A percentile compares a stretch with the other conserved stretches of the same genome.
These are phyloP conservation scores for Ophiocordyceps camponoti-leonardi DNA, from an alignment of 2,329 filamentous ascomycete species.

Conservation along the genomic window DNA sequence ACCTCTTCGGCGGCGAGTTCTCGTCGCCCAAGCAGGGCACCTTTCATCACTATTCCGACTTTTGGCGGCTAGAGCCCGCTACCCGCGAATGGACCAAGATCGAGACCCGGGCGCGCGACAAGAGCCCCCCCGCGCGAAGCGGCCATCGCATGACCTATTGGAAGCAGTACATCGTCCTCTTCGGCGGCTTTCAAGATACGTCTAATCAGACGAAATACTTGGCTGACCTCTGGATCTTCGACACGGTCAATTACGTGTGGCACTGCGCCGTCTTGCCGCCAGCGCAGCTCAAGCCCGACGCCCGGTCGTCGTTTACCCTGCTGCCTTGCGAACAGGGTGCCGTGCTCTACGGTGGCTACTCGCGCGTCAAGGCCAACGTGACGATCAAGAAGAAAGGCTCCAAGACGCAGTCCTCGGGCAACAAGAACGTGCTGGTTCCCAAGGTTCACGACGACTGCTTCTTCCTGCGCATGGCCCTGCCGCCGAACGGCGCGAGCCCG, in stretches of 20 bases:
- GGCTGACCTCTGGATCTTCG: conserved; percentile 88
- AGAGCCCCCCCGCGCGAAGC: conserved; percentile 67
- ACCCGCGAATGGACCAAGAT: conserved; percentile 82
- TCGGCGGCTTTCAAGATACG: conserved; percentile 94
- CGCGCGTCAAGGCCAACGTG: conserved; percentile 61
- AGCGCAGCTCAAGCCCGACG: conserved; percentile 73
- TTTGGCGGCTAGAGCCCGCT: conserved; percentile 78
- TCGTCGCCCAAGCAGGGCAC: conserved; percentile 93
- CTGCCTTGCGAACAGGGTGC: conserved; percentile 82
- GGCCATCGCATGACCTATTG: conserved; percentile 93
- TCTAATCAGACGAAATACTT: conserved; percentile 90
- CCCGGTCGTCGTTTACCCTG: conserved; percentile 80
- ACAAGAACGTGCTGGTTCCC: conserved; percentile 63
- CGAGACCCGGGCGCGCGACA: conserved; percentile 61
- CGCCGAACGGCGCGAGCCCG: conserved; percentile 46
- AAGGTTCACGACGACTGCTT: conserved; percentile 91
- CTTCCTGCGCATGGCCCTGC: conserved; percentile 67
- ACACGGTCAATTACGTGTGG: conserved; percentile 78
- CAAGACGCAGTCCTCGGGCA: conserved; percentile 40
- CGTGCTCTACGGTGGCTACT: conserved; percentile 86
- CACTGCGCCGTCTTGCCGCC: conserved; percentile 57
- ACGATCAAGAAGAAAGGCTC: conserved; percentile 40
- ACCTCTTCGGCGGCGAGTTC: conserved; percentile 93
- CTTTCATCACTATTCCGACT: conserved; percentile 98
- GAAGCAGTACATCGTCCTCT: conserved; percentile 92